Conservation (phyloP, 2,329 filamentous ascomycete species). For the Beauveria varroae region DNA sequence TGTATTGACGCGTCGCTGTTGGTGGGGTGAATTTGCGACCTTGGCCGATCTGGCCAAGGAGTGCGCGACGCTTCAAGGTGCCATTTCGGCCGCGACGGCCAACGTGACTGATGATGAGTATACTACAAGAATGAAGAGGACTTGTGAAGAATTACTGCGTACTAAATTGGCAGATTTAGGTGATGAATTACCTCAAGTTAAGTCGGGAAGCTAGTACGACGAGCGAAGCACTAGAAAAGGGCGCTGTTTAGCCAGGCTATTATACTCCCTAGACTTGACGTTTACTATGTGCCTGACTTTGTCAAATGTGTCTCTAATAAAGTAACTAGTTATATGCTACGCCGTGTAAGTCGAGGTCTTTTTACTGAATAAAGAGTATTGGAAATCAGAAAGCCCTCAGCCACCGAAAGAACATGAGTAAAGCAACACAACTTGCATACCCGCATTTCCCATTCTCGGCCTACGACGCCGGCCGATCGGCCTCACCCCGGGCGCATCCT, state of each 20-base stretch:
- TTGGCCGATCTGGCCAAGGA: conserved; percentile 1
- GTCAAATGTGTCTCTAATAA: too few species aligned
- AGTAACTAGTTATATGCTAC: too few species aligned
- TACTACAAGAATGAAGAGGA: background rate
- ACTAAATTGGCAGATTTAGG: background rate
- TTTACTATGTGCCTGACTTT: too few species aligned
- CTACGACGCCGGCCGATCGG: background rate
- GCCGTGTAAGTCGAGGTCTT: too few species aligned
- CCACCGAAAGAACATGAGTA: background rate
- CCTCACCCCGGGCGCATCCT: background rate
- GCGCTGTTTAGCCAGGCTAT: background rate
- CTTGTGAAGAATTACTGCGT: background rate
- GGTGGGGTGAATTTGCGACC: conserved; percentile 1
- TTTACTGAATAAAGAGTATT: background rate
- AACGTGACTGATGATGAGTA: background rate
- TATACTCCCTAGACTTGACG: too few species aligned
- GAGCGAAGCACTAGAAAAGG: background rate
- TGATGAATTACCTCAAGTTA: background rate
- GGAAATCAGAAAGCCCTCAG: too few species aligned
- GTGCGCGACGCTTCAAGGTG: background rate
- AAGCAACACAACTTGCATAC: too few species aligned
- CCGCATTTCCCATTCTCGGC: background rate
- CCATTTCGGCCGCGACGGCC: background rate
- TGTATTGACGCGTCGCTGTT: conserved; percentile 1
- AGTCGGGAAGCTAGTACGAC: background rate